These are phyloP conservation scores for Penstemon newberryi DNA, from an alignment of 257 asterid genomes.

Conservation along the genomic window DNA sequence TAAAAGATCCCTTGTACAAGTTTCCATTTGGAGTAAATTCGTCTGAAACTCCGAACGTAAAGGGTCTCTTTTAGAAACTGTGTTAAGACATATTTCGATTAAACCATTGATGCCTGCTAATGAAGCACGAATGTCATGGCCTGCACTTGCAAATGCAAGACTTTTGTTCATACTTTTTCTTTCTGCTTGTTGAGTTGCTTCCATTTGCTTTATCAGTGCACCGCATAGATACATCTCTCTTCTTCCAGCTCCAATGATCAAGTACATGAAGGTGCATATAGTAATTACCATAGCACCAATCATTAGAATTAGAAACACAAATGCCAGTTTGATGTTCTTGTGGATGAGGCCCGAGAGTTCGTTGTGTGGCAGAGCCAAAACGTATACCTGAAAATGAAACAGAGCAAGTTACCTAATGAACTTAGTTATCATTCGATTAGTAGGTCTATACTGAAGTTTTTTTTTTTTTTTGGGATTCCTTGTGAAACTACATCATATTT, in stretches of 20 bases:
- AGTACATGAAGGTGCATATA: conserved; percentile 28
- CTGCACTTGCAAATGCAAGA: conserved; percentile 70
- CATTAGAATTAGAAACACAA: conserved; percentile 32
- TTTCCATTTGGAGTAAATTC: conserved; percentile 48
- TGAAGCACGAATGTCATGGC: conserved; percentile 75
- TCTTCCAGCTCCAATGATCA: conserved; percentile 37
- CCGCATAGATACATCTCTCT: conserved; percentile 56
- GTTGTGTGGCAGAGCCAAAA: conserved; percentile 38
- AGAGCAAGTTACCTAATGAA: background rate
- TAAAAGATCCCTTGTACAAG: conserved; percentile 48
- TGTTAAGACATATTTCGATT: conserved; percentile 41
- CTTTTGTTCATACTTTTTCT: conserved; percentile 66
- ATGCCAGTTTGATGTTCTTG: conserved; percentile 31
- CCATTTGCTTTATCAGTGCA: conserved; percentile 64
- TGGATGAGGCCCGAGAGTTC: conserved; percentile 26
- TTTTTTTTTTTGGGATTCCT: background rate
- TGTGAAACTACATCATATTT: background rate
- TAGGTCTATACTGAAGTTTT: no score
- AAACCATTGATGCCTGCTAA: conserved; percentile 62
- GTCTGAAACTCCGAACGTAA: conserved; percentile 35
- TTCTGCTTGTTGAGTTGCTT: conserved; percentile 73
- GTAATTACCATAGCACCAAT: conserved; percentile 28
- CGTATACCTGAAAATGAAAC: conserved; percentile 40
- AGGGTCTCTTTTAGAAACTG: conserved; percentile 30
- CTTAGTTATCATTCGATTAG: background rate